These are phyloP conservation scores for Aphanomyces astaci DNA, from an alignment of 352 stramenopile species.

Conservation along the genomic window DNA sequence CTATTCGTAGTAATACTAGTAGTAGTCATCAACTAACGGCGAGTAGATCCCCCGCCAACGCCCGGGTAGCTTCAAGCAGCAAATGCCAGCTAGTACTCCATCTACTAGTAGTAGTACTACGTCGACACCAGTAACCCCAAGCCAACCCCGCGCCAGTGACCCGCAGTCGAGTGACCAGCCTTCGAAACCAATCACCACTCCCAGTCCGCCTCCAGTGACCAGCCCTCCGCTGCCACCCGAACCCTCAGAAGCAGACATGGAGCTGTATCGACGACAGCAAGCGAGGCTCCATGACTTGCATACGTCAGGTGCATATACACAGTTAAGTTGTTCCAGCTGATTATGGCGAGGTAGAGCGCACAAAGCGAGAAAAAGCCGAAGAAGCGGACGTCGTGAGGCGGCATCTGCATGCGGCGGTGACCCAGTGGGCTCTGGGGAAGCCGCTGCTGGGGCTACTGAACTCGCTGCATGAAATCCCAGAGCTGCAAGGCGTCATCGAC, in stretches of 20 bases:
- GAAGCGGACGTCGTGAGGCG: conserved; percentile 69
- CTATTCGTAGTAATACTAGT: neutral
- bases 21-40: neutral
- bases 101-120: conserved; percentile 40
- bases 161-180: neutral
- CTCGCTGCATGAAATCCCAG: conserved; percentile 75
- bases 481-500: conserved; percentile 61
- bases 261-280: conserved; percentile 77
- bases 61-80: conserved; percentile 76
- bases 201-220: neutral
- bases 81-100: conserved; percentile 67
- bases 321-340: neutral
- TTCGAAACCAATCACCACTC: neutral
- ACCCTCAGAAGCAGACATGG: conserved; percentile 54
- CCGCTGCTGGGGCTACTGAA: conserved; percentile 76
- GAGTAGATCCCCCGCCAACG: conserved; percentile 37
- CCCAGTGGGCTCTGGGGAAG: conserved; percentile 81
- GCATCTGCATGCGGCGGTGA: conserved; percentile 62
- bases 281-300: conserved; percentile 71
- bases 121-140: conserved; percentile 27
- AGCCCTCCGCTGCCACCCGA: conserved; percentile 58
- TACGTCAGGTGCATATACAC: conserved; percentile 55
- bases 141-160: conserved; percentile 13
- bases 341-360: neutral
- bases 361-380: conserved; percentile 68